A percentile compares a stretch with the other conserved stretches of the same genome.
phyloP scores from a whole-genome alignment of 2,329 filamentous ascomycete genomes.

The Colletotrichum sansevieriae region DNA sequence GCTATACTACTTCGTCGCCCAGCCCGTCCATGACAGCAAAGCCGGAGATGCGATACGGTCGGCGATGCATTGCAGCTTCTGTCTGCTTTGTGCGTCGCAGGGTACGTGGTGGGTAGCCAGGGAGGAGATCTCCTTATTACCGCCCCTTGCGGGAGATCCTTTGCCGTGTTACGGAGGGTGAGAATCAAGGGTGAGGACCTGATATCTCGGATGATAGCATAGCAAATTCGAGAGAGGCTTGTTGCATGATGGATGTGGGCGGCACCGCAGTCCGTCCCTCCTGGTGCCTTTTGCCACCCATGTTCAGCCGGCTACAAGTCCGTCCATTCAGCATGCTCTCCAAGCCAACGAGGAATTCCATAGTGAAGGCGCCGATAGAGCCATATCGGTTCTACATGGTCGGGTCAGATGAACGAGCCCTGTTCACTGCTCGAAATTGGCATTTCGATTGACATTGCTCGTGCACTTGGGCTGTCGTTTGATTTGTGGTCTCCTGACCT shows the following conservation, averaged over 20 bases:
- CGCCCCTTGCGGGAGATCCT: constrained; percentile 30
- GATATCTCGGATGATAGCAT: constrained; percentile 28
- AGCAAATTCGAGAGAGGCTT: constrained; percentile 17
- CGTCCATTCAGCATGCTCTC: constrained; percentile 2
- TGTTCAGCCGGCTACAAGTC: neutral
- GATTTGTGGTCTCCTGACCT: constrained; percentile 31
- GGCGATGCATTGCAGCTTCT: constrained; percentile 27
- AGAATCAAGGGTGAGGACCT: constrained; percentile 15
- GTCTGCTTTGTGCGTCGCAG: constrained; percentile 24
- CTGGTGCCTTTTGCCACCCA: too few relatives aligned
- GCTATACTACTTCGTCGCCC: constrained; percentile 18
- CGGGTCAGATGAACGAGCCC: neutral
- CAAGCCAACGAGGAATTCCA: constrained; percentile 15
- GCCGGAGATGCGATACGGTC: constrained; percentile 12
- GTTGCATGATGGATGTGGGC: constrained; percentile 17
- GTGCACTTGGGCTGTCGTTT: constrained; percentile 11
- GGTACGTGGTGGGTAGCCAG: constrained; percentile 16
- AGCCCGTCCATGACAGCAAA: neutral
- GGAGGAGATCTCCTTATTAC: constrained; percentile 23
- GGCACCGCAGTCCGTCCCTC: neutral
- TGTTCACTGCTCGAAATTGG: neutral
- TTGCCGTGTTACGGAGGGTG: constrained; percentile 15
- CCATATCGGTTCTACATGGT: neutral
- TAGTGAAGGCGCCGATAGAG: neutral
- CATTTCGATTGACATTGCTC: constrained; percentile 7